Evolutionary conservation across 2,329 filamentous ascomycete genomes (phyloP), one percentile per base, ranked within the genome.

Genomic region (Penicillium sp.): DNA sequence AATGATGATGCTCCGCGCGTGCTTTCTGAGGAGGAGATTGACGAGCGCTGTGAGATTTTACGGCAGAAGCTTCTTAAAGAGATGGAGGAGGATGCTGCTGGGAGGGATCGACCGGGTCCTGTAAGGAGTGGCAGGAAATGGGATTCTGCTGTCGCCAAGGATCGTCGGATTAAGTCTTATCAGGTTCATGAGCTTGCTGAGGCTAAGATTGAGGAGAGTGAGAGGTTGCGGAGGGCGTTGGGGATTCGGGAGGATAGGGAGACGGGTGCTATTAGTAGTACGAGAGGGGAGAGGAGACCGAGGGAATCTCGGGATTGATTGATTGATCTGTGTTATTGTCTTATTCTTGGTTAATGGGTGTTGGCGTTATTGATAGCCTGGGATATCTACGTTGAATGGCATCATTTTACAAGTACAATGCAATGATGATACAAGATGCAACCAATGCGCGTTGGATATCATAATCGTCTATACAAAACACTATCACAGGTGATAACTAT

Each of bases 161-260:
- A 71, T 59, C 62, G 72, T 70, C 77, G 57, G 69, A 83, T 98
- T 62, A 99, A 98, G 78, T 83, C 87, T 63, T 92, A 98, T 76
- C 91, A 98, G 77, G 92, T 98, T 21, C 95, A 99, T 79, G 95
- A 98, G 77, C 83, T 96, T 73, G 95, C 95, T 19, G 90, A 95
- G 69, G 95, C 93, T 58, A 99, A 99, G 83, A 93, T 96, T 65
- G 89, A 91, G 73, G 95, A 99, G 82, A 96, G 89, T 75, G 93
- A 98, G 77, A 84, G 90, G 67, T 79, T 99, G 72, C 81, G 93
- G 63, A 90, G 83, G 75, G 95, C 95, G 8, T 80, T 99, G 64
- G 93, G 92, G 49, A 96, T 98, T 68, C 87, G 87, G 70, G 88
- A 88, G 70, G 92, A 96, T 73, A 95, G 91, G 90, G 87, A 85